Evolutionary conservation across 345 rosid genomes (phyloP).

Genomic region (Citrus maxima): DNA sequence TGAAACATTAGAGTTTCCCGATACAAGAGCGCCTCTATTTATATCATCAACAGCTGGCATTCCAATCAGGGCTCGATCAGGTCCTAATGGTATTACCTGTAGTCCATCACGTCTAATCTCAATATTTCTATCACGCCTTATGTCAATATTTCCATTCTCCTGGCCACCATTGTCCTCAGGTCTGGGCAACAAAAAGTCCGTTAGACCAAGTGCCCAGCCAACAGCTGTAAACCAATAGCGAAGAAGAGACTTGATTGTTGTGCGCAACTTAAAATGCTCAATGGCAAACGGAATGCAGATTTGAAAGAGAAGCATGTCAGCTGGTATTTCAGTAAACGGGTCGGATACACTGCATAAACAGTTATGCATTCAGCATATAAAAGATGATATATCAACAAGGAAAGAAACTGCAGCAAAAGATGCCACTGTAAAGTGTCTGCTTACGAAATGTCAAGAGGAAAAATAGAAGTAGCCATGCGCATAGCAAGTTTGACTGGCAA

Average conservation of each 20-base stretch:
- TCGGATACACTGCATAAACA: constrained; percentile 75
- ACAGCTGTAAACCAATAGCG: constrained; percentile 90
- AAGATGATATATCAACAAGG: background rate
- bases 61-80: constrained; percentile 59
- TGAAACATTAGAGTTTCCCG: constrained; percentile 36
- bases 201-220: constrained; percentile 91
- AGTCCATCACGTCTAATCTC: constrained; percentile 77
- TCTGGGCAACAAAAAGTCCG: constrained; percentile 80
- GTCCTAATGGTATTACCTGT: constrained; percentile 53
- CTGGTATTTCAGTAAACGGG: constrained; percentile 98
- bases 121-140: constrained; percentile 74
- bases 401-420: background rate
- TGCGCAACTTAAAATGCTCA: constrained; percentile 86
- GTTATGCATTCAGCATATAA: constrained; percentile 12
- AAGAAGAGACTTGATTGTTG: constrained; percentile 84
- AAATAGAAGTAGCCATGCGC: constrained; percentile 79
- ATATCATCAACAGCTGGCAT: constrained; percentile 49
- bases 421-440: constrained; percentile 21
- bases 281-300: constrained; percentile 97
- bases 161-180: constrained; percentile 72
- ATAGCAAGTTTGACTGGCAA: constrained; percentile 97
- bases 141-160: constrained; percentile 74
- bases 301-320: constrained; percentile 96
- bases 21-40: constrained; percentile 40
- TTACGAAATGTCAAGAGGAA: constrained; percentile 96